A percentile compares a stretch with the other conserved stretches of the same genome.
Evolutionary conservation across 371 early-diverging fungal species (phyloP).

Genomic region (Syncephalastrum racemosum): DNA sequence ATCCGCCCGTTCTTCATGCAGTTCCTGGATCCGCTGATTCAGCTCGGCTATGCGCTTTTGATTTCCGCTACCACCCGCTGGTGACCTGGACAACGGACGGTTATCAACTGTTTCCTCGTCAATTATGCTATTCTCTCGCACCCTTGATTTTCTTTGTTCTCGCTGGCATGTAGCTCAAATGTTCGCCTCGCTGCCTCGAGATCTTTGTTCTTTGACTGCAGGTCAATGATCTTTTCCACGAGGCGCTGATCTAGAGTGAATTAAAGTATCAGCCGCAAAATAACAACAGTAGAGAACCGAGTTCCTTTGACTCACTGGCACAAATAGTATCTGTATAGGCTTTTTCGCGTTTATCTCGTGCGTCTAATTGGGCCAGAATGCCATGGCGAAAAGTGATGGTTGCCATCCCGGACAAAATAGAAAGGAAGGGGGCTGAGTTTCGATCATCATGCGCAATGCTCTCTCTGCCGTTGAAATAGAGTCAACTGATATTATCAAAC

Average conservation of each 20-base stretch:
- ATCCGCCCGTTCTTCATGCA: slow-evolving; percentile 88
- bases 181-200: slow-evolving; percentile 9
- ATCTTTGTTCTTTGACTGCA: slow-evolving; percentile 19
- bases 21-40: slow-evolving; percentile 66
- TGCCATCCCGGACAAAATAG: no score
- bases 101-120: slow-evolving; percentile 10
- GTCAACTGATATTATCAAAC: no score
- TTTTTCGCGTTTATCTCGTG: no score
- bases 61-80: slow-evolving; percentile 29
- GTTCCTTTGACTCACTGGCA: slow-evolving; percentile 1
- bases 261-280: background rate
- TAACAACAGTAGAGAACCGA: background rate
- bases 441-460: no score
- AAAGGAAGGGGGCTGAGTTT: no score
- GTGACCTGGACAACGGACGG: slow-evolving; percentile 4
- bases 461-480: no score
- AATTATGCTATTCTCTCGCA: slow-evolving; percentile 4
- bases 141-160: slow-evolving; percentile 2
- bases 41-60: slow-evolving; percentile 72
- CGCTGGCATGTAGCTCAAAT: background rate
- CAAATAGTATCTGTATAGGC: background rate
- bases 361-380: no score
- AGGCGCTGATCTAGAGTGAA: slow-evolving; percentile 26
- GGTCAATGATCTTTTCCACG: slow-evolving; percentile 25
- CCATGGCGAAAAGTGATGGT: no score